Evolutionary conservation across 2,329 filamentous ascomycete genomes (phyloP).

Genomic region (Cryoendolithus antarcticus): DNA sequence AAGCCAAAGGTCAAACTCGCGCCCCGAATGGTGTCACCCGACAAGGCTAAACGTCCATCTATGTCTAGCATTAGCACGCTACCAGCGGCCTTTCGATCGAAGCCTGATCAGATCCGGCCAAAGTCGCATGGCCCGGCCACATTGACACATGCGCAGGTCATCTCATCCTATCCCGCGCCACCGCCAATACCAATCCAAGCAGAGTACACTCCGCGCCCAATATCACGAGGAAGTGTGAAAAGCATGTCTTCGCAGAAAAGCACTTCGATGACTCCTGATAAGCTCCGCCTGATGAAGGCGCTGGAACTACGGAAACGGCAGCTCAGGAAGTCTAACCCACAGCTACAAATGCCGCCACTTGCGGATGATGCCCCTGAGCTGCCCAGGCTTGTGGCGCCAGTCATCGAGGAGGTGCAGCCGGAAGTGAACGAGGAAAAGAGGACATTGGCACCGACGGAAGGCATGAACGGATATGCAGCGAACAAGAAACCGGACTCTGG

Average conservation of each 20-base stretch:
- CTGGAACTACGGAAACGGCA: conserved; percentile 81
- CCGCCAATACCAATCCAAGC: conserved; percentile 24
- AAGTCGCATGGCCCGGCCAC: conserved; percentile 17
- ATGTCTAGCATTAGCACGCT: conserved; percentile 27
- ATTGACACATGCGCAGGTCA: background rate
- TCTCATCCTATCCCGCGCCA: conserved; percentile 6
- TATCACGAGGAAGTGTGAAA: conserved; percentile 26
- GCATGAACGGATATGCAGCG: too few species aligned
- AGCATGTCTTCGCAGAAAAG: conserved; percentile 31
- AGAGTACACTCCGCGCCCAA: conserved; percentile 21
- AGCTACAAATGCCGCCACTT: conserved; percentile 2
- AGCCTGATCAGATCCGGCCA: conserved; percentile 21
- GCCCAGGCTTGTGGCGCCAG: background rate
- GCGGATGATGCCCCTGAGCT: conserved; percentile 9
- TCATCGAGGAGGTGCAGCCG: too few species aligned
- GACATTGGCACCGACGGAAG: too few species aligned
- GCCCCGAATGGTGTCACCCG: conserved; percentile 48
- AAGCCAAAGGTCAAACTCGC: conserved; percentile 83
- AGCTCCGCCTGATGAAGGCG: conserved; percentile 85
- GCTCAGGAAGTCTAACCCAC: conserved; percentile 30
- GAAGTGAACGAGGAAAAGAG: too few species aligned
- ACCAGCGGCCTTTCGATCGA: conserved; percentile 17
- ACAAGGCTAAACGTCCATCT: conserved; percentile 41
- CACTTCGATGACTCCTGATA: conserved; percentile 63
- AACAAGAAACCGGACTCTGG: conserved; percentile 40